Conservation (phyloP, 1,284 basidiomycete genomes). For the Pholiota adiposa region DNA sequence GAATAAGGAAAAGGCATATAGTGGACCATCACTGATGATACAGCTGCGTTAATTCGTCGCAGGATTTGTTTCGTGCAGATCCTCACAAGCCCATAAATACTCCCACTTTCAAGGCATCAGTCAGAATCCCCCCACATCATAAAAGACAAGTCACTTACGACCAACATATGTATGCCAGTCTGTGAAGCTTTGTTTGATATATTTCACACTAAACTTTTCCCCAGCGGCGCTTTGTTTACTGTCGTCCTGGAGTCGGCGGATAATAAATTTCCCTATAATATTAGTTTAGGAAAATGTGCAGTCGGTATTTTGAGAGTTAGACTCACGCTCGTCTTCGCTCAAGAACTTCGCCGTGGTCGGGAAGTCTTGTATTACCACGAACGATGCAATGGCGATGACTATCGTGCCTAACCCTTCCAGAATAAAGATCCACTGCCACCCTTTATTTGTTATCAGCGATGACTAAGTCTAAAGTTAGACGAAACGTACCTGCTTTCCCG, state of each 20-base stretch:
- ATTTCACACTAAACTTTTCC: constrained; percentile 62
- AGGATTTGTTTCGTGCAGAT: too few relatives aligned
- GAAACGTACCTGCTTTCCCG: constrained; percentile 48
- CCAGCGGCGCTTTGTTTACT: constrained; percentile 74
- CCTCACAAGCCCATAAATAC: constrained; percentile 13
- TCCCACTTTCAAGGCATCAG: neutral
- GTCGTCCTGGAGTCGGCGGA: constrained; percentile 67
- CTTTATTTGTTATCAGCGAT: constrained; percentile 9
- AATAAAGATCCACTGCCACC: constrained; percentile 74
- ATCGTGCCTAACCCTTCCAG: constrained; percentile 59
- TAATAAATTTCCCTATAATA: constrained; percentile 49
- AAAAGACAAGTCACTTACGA: constrained; percentile 47
- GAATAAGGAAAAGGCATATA: constrained; percentile 76
- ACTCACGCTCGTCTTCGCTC: constrained; percentile 59
- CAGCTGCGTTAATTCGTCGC: neutral
- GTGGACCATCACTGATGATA: constrained; percentile 56
- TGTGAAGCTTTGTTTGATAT: constrained; percentile 59
- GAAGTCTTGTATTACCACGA: constrained; percentile 81
- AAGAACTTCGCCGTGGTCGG: constrained; percentile 80
- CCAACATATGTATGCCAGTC: constrained; percentile 79
- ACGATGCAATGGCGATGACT: constrained; percentile 63
- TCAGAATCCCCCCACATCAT: neutral
- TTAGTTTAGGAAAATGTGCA: neutral
- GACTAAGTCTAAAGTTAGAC: neutral
- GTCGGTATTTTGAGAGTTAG: neutral